phyloP scores from a whole-genome alignment of 495 filamentous ascomycete genomes.

The Aspergillus nanangensis region DNA sequence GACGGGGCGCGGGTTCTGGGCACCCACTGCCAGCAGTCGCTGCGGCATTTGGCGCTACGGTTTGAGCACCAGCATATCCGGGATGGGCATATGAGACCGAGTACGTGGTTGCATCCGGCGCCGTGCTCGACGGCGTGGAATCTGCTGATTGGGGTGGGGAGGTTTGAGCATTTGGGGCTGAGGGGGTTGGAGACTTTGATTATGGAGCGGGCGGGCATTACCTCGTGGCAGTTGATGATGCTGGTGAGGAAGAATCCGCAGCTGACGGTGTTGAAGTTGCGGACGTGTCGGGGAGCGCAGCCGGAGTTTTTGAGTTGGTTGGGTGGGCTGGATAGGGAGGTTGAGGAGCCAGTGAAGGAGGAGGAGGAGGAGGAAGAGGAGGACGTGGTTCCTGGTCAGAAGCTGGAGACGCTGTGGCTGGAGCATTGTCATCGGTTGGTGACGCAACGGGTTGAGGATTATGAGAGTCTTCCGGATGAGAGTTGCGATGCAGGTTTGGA shows the following conservation, averaged over 20 bases:
- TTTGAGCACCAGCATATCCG: slow-evolving; percentile 35
- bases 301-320: slow-evolving; percentile 31
- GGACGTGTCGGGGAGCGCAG: slow-evolving; percentile 27
- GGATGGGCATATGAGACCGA: slow-evolving; percentile 20
- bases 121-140: slow-evolving; percentile 31
- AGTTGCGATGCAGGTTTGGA: slow-evolving; percentile 18
- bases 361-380: too few relatives aligned
- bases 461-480: slow-evolving; percentile 3
- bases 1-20: slow-evolving; percentile 20
- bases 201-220: slow-evolving; percentile 31
- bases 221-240: slow-evolving; percentile 30
- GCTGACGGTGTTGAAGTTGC: slow-evolving; percentile 23
- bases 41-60: slow-evolving; percentile 29
- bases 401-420: slow-evolving; percentile 22
- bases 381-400: slow-evolving; percentile 16
- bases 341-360: not conserved
- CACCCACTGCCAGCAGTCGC: slow-evolving; percentile 15
- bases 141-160: slow-evolving; percentile 21
- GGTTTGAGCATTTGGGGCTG: slow-evolving; percentile 13
- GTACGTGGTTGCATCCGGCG: slow-evolving; percentile 21
- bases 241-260: slow-evolving; percentile 26
- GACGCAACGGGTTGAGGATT: slow-evolving; percentile 2
- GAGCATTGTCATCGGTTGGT: slow-evolving; percentile 23
- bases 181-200: slow-evolving; percentile 21
- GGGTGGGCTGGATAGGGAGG: slow-evolving; percentile 19